Base-by-base conservation (phyloP, 352 stramenopile genomes). In the Globisporangium paddicum region DNA sequence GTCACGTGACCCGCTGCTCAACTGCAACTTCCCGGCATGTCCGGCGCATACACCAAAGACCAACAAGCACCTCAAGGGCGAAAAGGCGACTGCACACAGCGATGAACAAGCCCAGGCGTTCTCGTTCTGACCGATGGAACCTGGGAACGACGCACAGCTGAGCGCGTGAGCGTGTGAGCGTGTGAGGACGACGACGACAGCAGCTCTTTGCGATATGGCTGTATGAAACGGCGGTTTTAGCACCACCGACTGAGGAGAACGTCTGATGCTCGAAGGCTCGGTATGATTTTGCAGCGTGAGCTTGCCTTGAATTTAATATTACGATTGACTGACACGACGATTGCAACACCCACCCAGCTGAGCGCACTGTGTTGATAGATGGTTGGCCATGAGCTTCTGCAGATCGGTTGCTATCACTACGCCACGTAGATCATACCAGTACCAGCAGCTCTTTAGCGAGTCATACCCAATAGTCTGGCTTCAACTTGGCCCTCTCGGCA, bases 1-100 rank as follows among this genome's bases (percentile, higher is more conserved):
- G n/a, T 38, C 28, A 25, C 60, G 60, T 26, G 55, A 64, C n/a
- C 60, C 54, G 32, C n/a, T 42, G 21, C 41, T 50, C 5, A 46
- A 63, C 44, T 66, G 60, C 34, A 34, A 64, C 0, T 63, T 54
- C 8, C 52, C 63, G 8, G 21, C 46, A 35, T 60, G 53, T 38
- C 28, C 53, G 9, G 30, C 23, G 28, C 11, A n/a, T 23, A 26
- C 25, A 55, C 19, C 32, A 16, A 45, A 40, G 14, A 8, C 9
- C 4, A 21, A 7, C n/a, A 41, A 40, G 7, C 16, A 21, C 11
- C n/a, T 21, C 6, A 41, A 55, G 25, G 44, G n/a, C 11, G 41
- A n/a, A n/a, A 30, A 30, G 28, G 11, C 7, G 13, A 50, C 13
- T 34, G 3, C 44, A 2, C 8, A 50, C 23, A 6, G 30, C 35